Base-by-base conservation (phyloP, 352 stramenopile species). In the Phytophthora ohioensis region DNA sequence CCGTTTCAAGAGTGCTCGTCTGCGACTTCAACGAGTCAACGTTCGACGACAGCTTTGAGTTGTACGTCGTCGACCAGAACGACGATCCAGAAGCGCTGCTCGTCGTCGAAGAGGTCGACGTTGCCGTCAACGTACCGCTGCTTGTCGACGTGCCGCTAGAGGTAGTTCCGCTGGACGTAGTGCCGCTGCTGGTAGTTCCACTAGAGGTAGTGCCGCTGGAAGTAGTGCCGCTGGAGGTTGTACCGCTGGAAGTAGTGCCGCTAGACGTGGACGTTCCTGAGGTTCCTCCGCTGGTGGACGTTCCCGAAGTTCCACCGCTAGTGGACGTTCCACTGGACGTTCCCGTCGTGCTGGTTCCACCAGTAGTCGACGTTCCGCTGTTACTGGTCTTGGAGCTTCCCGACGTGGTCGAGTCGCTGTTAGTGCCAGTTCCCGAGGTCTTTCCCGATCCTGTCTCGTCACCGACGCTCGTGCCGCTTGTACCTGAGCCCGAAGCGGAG, bases 1-100 rank as follows among this genome's bases (percentile, higher is more conserved):
- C 82, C 38, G 81, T 84, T 57, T 89, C 72, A 8, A 91, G 46
- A 34, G 80, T 85, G 27, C 70, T 61, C 21, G 73, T 81, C 69
- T 90, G 88, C 47, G 86, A 77, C 38, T 73, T 67, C 42, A 92
- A 69, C 27, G 76, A 81, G 36, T 73, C 49, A 4, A 92, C 73
- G 45, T 80, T 82, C n/a, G 70, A 53, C 34, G 82, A 83, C 47
- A 89, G 57, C n/a, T 52, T 43, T 17, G 63, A 43, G 67, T 89
- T 79, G 71, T 92, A 92, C 35, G 86, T 86, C 46, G 84, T 49
- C 13, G 73, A 80, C 73, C 73, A 80, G 42, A 77, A 80, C 11
- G 69, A 69, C 38, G 64, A 71, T 77, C 70, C 76, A 32, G 52
- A 84, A 27, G 53, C 73, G 57, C 27, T 87, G 59, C 21, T 80